A percentile compares a stretch with the other conserved stretches of the same genome.
phyloP scores from a whole-genome alignment of 2,329 filamentous ascomycete genomes.

The Aspergillus niger region DNA sequence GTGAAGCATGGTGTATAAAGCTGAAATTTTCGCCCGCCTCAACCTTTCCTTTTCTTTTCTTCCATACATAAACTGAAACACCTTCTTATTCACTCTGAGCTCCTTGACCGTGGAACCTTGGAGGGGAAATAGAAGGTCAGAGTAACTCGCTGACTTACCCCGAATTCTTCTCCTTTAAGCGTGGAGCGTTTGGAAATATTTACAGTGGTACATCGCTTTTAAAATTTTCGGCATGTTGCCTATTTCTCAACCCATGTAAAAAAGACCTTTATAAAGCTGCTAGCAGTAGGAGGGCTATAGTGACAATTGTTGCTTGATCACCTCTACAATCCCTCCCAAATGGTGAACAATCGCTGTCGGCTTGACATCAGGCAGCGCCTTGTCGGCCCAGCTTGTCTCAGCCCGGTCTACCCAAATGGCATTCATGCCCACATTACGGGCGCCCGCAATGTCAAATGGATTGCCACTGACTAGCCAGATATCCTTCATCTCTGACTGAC shows the following conservation, averaged over 20 bases:
- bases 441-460: constrained; percentile 71
- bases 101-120: constrained; percentile 42
- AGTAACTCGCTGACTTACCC: constrained; percentile 49
- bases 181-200: constrained; percentile 53
- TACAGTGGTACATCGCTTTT: constrained; percentile 43
- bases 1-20: constrained; percentile 26
- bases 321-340: constrained; percentile 59
- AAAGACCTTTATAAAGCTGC: neutral
- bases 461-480: constrained; percentile 73
- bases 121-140: constrained; percentile 53
- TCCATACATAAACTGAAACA: constrained; percentile 42
- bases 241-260: neutral
- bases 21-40: constrained; percentile 24
- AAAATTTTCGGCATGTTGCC: neutral
- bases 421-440: constrained; percentile 60
- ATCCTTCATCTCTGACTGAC: constrained; percentile 45
- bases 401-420: constrained; percentile 68
- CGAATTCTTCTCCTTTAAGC: constrained; percentile 42
- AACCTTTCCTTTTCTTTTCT: constrained; percentile 33
- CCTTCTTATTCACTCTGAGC: constrained; percentile 53
- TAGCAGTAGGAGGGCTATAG: neutral
- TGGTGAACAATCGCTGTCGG: constrained; percentile 59
- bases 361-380: constrained; percentile 51
- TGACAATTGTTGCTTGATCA: constrained; percentile 30
- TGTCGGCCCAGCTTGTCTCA: constrained; percentile 67